Evolutionary conservation across 345 rosid species (phyloP).

Genomic region (Clausena lansium): DNA sequence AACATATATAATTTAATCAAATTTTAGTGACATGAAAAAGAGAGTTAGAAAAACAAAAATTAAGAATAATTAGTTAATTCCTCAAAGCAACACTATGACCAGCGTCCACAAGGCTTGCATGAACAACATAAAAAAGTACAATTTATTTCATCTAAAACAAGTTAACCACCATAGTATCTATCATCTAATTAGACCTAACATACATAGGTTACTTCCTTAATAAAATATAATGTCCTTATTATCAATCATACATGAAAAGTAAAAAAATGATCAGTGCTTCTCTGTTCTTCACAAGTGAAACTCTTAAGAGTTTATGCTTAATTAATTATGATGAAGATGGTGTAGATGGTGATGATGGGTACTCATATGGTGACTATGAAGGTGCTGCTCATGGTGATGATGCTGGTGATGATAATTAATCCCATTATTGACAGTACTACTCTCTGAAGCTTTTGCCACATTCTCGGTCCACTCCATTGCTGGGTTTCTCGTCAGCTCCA

Average conservation of each 20-base stretch:
- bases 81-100: too few species aligned
- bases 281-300: not conserved
- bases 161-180: too few species aligned
- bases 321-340: not conserved
- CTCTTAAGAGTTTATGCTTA: not conserved
- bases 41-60: too few species aligned
- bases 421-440: slow-evolving; percentile 11
- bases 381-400: slow-evolving; percentile 36
- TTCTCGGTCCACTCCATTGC: slow-evolving; percentile 49
- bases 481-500: slow-evolving; percentile 65
- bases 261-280: not conserved
- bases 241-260: not conserved
- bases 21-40: too few species aligned
- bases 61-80: too few species aligned
- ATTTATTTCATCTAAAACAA: too few species aligned
- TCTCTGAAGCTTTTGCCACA: slow-evolving; percentile 39
- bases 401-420: slow-evolving; percentile 40
- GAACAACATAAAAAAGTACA: too few species aligned
- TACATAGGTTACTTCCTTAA: too few species aligned
- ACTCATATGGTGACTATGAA: slow-evolving; percentile 28
- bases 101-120: too few species aligned
- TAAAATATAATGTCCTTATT: not conserved
- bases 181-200: too few species aligned
- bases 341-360: slow-evolving; percentile 1
- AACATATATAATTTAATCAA: too few species aligned